Evolutionary conservation across 306 rosid genomes (phyloP), one percentile per base, ranked within the genome.

Genomic region (Prunus mongolica): DNA sequence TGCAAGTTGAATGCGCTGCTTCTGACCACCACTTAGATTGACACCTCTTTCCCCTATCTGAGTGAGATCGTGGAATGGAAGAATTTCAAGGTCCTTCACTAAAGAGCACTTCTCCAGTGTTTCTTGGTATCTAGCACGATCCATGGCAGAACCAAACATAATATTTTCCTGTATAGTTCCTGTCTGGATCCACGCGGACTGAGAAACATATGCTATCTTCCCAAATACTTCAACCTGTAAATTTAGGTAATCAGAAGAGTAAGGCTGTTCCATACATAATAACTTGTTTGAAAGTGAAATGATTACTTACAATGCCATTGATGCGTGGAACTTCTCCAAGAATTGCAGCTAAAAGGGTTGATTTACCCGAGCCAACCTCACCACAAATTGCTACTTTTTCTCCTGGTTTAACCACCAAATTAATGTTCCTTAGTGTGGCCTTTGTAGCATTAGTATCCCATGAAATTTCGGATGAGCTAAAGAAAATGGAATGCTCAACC

Each of bases 121-220:
- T 77, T 87, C 84, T 60, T 72, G 83, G 74, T 86, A 89, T 79
- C 78, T 84, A 18, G n/a, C 67, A 54, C 16, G 45, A 69, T 89
- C 84, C 73, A 89, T 67, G 15, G 67, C 77, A 0, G 86, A 71
- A 27, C 90, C 89, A 83, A 89, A 86, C 52, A 89, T 32, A 28
- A 86, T 82, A 75, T 84, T 89, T 46, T 89, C 89, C 7, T 27
- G 70, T 62, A 89, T 84, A 24, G 86, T 89, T 12, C 90, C 86
- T 4, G 85, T 78, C 74, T 84, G 89, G 56, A 89, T 83, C 93
- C 91, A 89, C 38, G 93, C 84, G 56, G 88, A 79, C 77, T 89
- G 93, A 50, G 93, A 83, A 81, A 89, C 89, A 83, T 83, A 89
- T 34, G 91, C 90, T 69, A 87, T 54, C 71, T 84, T 85, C 27